Percentiles rank a stretch among this genome's conserved stretches.
Evolutionary conservation across 2,329 filamentous ascomycete genomes (phyloP).

Genomic region (Neopestalotiopsis rosae): DNA sequence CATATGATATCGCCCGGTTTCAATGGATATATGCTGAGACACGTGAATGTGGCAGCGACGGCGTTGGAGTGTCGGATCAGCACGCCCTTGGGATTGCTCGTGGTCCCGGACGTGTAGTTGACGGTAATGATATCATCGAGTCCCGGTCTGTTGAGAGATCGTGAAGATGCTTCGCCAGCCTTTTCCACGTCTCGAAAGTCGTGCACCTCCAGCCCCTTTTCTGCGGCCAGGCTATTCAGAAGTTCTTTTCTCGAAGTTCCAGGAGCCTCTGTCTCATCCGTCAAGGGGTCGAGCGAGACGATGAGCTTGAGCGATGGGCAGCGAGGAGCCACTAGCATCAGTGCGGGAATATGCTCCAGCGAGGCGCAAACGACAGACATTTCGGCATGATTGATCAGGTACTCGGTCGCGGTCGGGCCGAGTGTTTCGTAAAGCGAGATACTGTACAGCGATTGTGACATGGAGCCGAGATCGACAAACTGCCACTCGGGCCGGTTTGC

Average conservation of each 20-base stretch:
- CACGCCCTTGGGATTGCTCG: constrained; percentile 21
- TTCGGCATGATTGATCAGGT: constrained; percentile 1
- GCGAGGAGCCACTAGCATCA: background rate
- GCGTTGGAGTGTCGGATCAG: background rate
- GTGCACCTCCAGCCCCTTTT: background rate
- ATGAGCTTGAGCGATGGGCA: constrained; percentile 6
- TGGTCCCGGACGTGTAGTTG: constrained; percentile 23
- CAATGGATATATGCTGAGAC: background rate
- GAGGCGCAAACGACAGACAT: background rate
- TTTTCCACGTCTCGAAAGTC: background rate
- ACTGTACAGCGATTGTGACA: background rate
- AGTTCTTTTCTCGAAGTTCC: constrained; percentile 4
- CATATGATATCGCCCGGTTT: background rate
- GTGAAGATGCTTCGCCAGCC: background rate
- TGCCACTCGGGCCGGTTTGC: constrained; percentile 6
- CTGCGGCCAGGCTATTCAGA: background rate
- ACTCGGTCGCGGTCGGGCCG: background rate
- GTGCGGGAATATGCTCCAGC: background rate
- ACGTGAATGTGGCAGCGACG: background rate
- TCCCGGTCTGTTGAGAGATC: background rate
- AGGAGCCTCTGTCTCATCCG: background rate
- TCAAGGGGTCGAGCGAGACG: background rate
- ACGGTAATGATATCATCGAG: constrained; percentile 5
- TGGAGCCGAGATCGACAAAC: constrained; percentile 4
- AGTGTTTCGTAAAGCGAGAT: constrained; percentile 6